A percentile compares a stretch with the other conserved stretches of the same genome.
Evolutionary conservation across 2,329 filamentous ascomycete species (phyloP).

Genomic region (Didymella segeticola): DNA sequence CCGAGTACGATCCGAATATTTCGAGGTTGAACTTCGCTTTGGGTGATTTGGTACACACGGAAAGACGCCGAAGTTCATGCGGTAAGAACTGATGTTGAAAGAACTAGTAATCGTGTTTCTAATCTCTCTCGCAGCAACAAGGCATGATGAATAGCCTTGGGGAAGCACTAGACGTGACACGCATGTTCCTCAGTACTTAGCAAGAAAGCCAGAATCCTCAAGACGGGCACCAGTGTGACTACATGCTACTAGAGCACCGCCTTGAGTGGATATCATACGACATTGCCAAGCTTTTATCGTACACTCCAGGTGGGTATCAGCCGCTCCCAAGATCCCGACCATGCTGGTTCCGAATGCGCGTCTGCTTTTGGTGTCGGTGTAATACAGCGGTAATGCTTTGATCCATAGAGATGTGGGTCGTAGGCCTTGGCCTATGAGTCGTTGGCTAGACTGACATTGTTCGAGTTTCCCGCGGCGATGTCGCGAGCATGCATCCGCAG

Average conservation of each 20-base stretch:
- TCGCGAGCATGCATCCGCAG: neutral
- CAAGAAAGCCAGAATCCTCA: neutral
- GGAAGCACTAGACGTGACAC: neutral
- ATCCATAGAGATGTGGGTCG: neutral
- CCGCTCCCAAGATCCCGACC: too few relatives aligned
- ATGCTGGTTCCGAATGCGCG: too few relatives aligned
- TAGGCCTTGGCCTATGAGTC: neutral
- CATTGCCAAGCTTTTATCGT: neutral
- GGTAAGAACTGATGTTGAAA: neutral
- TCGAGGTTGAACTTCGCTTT: neutral
- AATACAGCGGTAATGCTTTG: neutral
- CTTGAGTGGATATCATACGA: neutral
- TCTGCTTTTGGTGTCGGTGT: too few relatives aligned
- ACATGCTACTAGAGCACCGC: neutral
- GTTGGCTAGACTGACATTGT: neutral
- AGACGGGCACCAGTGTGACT: neutral
- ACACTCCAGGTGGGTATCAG: neutral
- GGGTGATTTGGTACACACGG: neutral
- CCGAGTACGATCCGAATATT: neutral
- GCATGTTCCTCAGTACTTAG: neutral
- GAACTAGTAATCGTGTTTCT: neutral
- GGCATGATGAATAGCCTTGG: neutral
- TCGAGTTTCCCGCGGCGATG: neutral
- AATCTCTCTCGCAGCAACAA: neutral
- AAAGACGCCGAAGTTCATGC: neutral